Percentiles rank a stretch among this genome's conserved stretches.
phyloP scores from a whole-genome alignment of 176 grass and related monocot genomes.

The Ensete glaucum region DNA sequence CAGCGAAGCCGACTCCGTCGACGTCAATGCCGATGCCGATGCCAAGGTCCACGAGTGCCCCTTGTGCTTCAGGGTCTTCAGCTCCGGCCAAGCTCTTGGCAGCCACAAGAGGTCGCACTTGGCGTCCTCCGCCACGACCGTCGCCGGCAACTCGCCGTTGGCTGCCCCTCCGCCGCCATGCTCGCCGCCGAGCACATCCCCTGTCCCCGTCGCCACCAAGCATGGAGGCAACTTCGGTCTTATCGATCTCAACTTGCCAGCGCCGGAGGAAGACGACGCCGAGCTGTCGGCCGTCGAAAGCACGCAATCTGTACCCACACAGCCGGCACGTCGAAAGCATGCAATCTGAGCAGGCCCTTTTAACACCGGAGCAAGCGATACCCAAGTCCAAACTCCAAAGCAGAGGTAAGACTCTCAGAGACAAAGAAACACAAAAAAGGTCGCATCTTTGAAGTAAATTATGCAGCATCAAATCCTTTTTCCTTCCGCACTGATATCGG shows the following conservation, averaged over 20 bases:
- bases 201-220: background rate
- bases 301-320: background rate
- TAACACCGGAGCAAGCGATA: background rate
- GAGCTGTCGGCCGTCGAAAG: constrained; percentile 38
- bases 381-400: background rate
- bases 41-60: constrained; percentile 33
- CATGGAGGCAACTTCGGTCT: constrained; percentile 12
- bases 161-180: background rate
- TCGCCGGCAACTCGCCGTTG: background rate
- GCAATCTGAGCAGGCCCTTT: background rate
- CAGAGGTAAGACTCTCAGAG: background rate
- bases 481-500: background rate
- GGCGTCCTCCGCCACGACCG: constrained; percentile 14
- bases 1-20: background rate
- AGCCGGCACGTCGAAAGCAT: background rate
- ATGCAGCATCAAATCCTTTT: background rate
- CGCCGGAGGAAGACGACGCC: constrained; percentile 26
- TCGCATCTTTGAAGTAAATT: background rate
- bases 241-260: constrained; percentile 56
- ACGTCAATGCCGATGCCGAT: background rate
- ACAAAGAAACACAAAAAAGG: background rate
- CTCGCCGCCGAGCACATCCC: constrained; percentile 13
- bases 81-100: constrained; percentile 62
- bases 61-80: constrained; percentile 53
- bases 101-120: constrained; percentile 60